phyloP scores from a whole-genome alignment of 257 asterid genomes.

The Solanum clarkiae region DNA sequence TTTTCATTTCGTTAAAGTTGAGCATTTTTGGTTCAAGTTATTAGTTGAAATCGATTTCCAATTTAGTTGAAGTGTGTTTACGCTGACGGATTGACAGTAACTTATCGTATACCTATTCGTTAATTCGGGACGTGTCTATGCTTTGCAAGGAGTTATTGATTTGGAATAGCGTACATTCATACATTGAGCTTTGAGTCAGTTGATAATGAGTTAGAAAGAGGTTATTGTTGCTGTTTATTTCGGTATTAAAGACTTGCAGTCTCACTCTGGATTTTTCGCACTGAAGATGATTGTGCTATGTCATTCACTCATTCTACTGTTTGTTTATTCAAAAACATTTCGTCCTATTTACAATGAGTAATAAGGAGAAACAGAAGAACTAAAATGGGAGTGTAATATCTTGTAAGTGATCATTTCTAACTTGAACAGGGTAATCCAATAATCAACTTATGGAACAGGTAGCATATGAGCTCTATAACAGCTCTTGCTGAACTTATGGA shows the following conservation, averaged over 20 bases:
- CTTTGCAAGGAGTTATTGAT: background rate
- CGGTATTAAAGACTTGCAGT: background rate
- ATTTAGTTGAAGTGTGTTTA: background rate
- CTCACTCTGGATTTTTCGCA: background rate
- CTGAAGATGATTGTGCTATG: background rate
- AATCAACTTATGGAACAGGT: background rate
- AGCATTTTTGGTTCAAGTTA: background rate
- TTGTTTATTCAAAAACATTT: background rate
- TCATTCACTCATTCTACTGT: background rate
- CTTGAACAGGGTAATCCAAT: background rate
- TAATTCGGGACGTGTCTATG: too few relatives aligned
- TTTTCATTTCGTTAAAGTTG: background rate
- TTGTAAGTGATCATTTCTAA: background rate
- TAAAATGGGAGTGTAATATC: background rate
- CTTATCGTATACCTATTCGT: background rate
- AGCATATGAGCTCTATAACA: background rate
- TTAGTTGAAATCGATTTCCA: background rate
- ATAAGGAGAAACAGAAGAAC: background rate
- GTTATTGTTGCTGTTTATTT: background rate
- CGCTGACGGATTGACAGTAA: background rate
- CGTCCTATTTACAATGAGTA: background rate
- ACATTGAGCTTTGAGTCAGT: background rate
- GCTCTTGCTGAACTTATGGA: background rate
- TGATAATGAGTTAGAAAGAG: background rate
- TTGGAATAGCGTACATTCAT: background rate